Conservation (phyloP, 768 basidiomycete genomes). For the Tricholoma sp. region DNA sequence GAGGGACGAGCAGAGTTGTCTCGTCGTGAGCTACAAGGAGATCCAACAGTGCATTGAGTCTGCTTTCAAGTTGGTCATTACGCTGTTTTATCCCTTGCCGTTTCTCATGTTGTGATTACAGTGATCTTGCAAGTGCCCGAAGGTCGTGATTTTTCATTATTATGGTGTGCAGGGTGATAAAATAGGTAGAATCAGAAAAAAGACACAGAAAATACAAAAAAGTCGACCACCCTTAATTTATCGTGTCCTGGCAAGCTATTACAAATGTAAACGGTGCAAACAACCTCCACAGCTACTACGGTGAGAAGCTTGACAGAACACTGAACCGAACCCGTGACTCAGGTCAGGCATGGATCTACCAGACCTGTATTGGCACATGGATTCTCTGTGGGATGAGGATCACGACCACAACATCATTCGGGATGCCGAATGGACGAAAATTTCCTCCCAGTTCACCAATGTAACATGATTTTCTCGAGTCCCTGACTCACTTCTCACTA, state of each 20-base stretch:
- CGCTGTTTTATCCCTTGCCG: not conserved
- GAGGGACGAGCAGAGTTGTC: conserved; percentile 92
- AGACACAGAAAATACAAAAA: conserved; percentile 27
- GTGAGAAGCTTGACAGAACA: not conserved
- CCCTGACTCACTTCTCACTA: not conserved
- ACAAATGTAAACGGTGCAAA: no score
- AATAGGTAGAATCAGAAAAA: conserved; percentile 66
- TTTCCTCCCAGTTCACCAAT: conserved; percentile 67
- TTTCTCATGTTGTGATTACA: conserved; percentile 17
- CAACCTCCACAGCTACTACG: no score
- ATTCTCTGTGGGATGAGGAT: conserved; percentile 60
- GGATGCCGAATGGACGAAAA: conserved; percentile 62
- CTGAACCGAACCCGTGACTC: not conserved
- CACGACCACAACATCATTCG: conserved; percentile 25
- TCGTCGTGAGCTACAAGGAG: conserved; percentile 91
- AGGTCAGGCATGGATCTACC: not conserved
- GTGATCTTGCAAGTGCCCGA: conserved; percentile 37
- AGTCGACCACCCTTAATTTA: conserved; percentile 1
- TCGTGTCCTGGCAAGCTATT: no score
- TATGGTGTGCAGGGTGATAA: conserved; percentile 26
- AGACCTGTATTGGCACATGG: conserved; percentile 24
- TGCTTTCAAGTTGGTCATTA: conserved; percentile 66
- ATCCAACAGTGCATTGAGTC: conserved; percentile 81
- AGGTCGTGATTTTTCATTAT: not conserved
- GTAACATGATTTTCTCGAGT: conserved; percentile 30